Conservation (phyloP, 129 eudicot genomes). For the Saussurea involucrata region DNA sequence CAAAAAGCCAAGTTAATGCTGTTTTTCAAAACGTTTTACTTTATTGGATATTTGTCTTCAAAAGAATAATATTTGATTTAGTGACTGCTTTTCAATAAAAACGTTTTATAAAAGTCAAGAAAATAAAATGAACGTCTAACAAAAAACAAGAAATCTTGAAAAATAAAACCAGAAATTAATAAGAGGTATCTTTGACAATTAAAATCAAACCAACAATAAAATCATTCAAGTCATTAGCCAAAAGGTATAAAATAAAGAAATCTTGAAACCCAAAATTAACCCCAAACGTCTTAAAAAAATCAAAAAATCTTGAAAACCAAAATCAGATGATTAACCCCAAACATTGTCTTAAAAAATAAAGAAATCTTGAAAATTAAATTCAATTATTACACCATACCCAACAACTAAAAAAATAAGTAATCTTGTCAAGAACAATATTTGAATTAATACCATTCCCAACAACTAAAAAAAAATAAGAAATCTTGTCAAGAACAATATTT, state of each 20-base stretch:
- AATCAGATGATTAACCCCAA: neutral
- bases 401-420: too few species aligned
- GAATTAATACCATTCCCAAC: too few species aligned
- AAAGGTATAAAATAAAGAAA: neutral
- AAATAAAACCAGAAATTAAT: neutral
- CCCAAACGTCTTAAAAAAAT: too few species aligned
- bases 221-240: too few species aligned
- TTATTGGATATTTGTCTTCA: too few species aligned
- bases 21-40: neutral
- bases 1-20: constrained; percentile 3
- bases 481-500: neutral
- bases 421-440: too few species aligned
- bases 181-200: neutral
- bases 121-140: too few species aligned
- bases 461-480: too few species aligned
- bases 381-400: neutral
- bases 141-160: neutral
- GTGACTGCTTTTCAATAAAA: neutral
- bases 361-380: neutral
- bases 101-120: neutral
- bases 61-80: too few species aligned
- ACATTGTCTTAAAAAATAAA: neutral
- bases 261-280: neutral
- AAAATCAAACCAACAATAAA: neutral
- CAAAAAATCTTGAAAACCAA: neutral